These are phyloP conservation scores for Fomitopsis betulina DNA, from an alignment of 1,284 basidiomycete species.

Conservation along the genomic window DNA sequence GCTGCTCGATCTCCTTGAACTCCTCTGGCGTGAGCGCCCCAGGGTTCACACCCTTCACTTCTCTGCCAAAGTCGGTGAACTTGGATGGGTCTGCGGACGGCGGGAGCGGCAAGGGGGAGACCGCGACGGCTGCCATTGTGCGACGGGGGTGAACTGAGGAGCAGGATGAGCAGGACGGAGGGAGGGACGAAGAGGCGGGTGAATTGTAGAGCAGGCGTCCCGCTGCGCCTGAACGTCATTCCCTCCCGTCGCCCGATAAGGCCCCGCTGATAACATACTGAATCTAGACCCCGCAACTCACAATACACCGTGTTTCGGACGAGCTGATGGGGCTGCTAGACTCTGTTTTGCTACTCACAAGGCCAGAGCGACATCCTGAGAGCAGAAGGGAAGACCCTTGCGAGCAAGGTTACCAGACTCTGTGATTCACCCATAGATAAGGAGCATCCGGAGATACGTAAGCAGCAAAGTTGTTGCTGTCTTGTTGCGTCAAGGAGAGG, in stretches of 20 bases:
- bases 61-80: slow-evolving; percentile 47
- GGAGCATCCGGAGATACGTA: too few species aligned
- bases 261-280: background rate
- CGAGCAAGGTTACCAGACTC: too few species aligned
- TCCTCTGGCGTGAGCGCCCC: slow-evolving; percentile 38
- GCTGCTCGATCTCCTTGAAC: slow-evolving; percentile 45
- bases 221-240: background rate
- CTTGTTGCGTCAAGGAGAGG: too few species aligned
- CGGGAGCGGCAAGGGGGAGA: slow-evolving; percentile 39
- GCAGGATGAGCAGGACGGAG: background rate
- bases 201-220: background rate
- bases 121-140: slow-evolving; percentile 36
- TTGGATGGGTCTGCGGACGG: slow-evolving; percentile 42
- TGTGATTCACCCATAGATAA: too few species aligned
- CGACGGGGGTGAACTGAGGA: background rate
- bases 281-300: too few species aligned
- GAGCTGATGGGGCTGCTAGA: too few species aligned
- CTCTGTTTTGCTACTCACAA: too few species aligned
- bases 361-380: too few species aligned
- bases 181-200: background rate
- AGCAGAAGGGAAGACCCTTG: too few species aligned
- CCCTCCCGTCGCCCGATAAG: background rate
- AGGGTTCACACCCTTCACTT: slow-evolving; percentile 48
- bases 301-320: too few species aligned
- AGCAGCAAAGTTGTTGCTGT: too few species aligned